Base-by-base conservation (phyloP, 805 yeast genomes). In the Wickerhamomyces chaumierensis region DNA sequence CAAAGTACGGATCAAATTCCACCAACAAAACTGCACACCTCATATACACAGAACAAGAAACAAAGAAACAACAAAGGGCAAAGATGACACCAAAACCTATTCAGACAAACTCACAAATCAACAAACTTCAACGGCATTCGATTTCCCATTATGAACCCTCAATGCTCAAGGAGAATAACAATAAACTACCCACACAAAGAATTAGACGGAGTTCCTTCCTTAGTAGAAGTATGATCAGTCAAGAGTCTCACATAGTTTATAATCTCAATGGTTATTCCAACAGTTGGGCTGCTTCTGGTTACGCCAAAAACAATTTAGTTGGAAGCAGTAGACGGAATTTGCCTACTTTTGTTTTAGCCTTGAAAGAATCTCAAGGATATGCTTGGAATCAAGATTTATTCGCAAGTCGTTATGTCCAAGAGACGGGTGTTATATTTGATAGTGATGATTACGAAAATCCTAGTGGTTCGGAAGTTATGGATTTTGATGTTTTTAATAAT, bases 311-410 rank as follows among this genome's bases (percentile, higher is more conserved):
- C n/a, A n/a, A n/a, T n/a, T n/a, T n/a, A n/a, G n/a, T n/a, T n/a
- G n/a, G n/a, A n/a, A n/a, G n/a, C n/a, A n/a, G n/a, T n/a, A n/a
- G n/a, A n/a, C 5, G 37, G 3, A 38, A 39, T 33, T 9, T 44
- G 23, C 45, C 69, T 6, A 46, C 61, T 1, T 65, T 52, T 39
- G 61, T 68, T 14, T 63, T 78, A 29, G 65, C 72, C 14, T 58
- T 78, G 31, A 66, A 64, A 18, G 81, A 79, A 48, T 70, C 80
- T 25, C 88, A 81, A 51, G 92, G 92, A 3, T 81, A 81, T 48
- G 57, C 72, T 2, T 81, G 85, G 73, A 81, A 81, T 53, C 88
- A 81, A 51, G 88, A 81, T 48, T 58, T 80, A 35, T 81, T 80
- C 65, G 88, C 86, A 3, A 65, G 78, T 2, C 77, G 78, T 21